Conservation (phyloP, 2,329 filamentous ascomycete genomes). For the Xylaria sp. region DNA sequence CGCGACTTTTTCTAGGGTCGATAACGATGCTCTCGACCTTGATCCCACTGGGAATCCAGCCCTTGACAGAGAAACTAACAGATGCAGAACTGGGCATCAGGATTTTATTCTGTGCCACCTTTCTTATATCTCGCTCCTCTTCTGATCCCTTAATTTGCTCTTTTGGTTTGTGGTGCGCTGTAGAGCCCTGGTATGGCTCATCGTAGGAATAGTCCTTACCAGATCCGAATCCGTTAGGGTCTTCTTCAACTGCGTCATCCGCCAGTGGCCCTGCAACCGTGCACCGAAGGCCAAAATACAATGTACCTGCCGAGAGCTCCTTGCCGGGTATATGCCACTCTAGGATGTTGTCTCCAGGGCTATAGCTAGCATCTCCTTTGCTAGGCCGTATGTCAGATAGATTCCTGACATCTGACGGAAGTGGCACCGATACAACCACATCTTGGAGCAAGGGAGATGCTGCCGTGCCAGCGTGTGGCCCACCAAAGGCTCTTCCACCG, state of each 20-base stretch:
- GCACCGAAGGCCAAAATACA: conserved; percentile 79
- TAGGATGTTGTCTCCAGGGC: conserved; percentile 74
- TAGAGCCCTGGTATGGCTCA: conserved; percentile 65
- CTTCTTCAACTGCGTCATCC: conserved; percentile 58
- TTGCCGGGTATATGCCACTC: conserved; percentile 87
- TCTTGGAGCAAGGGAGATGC: conserved; percentile 76
- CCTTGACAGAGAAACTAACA: conserved; percentile 76
- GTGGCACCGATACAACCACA: conserved; percentile 78
- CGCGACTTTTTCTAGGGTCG: conserved; percentile 82
- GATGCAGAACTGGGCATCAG: conserved; percentile 83
- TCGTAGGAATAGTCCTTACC: conserved; percentile 63
- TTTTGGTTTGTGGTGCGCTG: conserved; percentile 50
- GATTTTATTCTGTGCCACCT: conserved; percentile 74
- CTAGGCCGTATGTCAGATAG: conserved; percentile 83
- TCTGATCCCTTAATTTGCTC: conserved; percentile 48
- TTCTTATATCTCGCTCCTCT: conserved; percentile 64
- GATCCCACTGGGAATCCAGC: conserved; percentile 74
- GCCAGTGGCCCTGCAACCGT: conserved; percentile 76
- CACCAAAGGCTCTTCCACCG: conserved; percentile 55
- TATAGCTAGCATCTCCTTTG: conserved; percentile 85
- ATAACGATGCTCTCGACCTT: conserved; percentile 75
- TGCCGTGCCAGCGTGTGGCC: conserved; percentile 63
- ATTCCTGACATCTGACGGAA: conserved; percentile 82
- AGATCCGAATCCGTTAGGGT: conserved; percentile 64
- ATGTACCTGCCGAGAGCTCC: conserved; percentile 74